These are phyloP conservation scores for Aspergillus sojae DNA, from an alignment of 2,329 filamentous ascomycete genomes.

Conservation along the genomic window DNA sequence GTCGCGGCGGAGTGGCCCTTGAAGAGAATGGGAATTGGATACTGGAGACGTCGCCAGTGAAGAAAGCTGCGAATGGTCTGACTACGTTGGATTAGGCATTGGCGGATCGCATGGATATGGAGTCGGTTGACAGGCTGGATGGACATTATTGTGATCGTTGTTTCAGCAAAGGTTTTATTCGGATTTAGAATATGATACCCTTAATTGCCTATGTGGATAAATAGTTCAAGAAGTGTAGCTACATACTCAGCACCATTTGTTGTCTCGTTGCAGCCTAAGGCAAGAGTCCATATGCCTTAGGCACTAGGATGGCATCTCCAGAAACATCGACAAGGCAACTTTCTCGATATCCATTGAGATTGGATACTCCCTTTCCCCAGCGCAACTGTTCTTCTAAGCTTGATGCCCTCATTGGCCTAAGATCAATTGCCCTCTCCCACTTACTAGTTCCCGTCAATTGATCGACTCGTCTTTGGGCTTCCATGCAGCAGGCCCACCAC, in stretches of 20 bases:
- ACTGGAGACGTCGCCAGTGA: constrained; percentile 36
- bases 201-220: neutral
- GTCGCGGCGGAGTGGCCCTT: constrained; percentile 44
- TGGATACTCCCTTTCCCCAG: neutral
- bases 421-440: neutral
- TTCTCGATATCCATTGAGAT: neutral
- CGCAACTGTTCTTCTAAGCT: neutral
- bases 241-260: neutral
- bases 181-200: neutral
- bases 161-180: neutral
- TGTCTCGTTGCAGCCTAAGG: neutral
- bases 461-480: constrained; percentile 25
- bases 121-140: neutral
- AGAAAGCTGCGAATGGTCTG: constrained; percentile 33
- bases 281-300: constrained; percentile 6
- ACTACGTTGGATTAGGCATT: constrained; percentile 6
- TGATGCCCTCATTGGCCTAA: neutral
- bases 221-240: neutral
- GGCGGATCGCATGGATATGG: constrained; percentile 4
- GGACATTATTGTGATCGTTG: neutral
- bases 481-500: constrained; percentile 32
- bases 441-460: neutral
- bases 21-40: constrained; percentile 46
- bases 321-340: neutral
- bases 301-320: neutral